Evolutionary conservation across 2,329 filamentous ascomycete species (phyloP).

Genomic region (Boeremia lycopersici): DNA sequence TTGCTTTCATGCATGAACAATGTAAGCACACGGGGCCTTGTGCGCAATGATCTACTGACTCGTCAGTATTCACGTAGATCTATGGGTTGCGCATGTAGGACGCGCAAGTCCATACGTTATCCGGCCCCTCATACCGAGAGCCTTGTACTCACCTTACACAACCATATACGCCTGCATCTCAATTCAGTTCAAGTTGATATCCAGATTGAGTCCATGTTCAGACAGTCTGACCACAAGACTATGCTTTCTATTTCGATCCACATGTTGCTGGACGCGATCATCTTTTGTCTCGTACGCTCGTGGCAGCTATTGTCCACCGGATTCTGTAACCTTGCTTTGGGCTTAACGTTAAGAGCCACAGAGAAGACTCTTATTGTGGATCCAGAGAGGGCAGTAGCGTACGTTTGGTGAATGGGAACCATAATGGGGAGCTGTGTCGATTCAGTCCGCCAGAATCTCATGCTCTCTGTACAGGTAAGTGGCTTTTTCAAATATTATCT

Average conservation of each 20-base stretch:
- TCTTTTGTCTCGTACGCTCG: constrained; percentile 2
- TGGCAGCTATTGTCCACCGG: constrained; percentile 5
- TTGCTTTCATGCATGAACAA: neutral
- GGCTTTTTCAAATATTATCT: neutral
- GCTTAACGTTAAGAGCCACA: constrained; percentile 6
- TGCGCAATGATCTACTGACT: constrained; percentile 3
- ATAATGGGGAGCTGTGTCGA: neutral
- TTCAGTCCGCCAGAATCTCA: neutral
- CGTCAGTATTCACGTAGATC: constrained; percentile 5
- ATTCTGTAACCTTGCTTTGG: neutral
- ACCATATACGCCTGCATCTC: constrained; percentile 2
- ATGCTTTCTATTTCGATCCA: neutral
- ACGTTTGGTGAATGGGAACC: neutral
- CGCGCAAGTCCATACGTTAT: constrained; percentile 11
- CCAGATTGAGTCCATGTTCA: too few species aligned
- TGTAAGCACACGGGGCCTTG: neutral
- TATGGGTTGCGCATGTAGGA: constrained; percentile 4
- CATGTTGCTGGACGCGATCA: neutral
- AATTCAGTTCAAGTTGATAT: neutral
- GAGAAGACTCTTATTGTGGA: neutral
- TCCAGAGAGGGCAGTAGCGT: neutral
- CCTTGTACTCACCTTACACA: constrained; percentile 1
- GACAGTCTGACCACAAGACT: neutral
- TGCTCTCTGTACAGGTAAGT: neutral
- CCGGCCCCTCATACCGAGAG: constrained; percentile 13